Evolutionary conservation across 805 yeast genomes (phyloP), one percentile per base, ranked within the genome.

Genomic region (Blastobotrys mokoenaii): DNA sequence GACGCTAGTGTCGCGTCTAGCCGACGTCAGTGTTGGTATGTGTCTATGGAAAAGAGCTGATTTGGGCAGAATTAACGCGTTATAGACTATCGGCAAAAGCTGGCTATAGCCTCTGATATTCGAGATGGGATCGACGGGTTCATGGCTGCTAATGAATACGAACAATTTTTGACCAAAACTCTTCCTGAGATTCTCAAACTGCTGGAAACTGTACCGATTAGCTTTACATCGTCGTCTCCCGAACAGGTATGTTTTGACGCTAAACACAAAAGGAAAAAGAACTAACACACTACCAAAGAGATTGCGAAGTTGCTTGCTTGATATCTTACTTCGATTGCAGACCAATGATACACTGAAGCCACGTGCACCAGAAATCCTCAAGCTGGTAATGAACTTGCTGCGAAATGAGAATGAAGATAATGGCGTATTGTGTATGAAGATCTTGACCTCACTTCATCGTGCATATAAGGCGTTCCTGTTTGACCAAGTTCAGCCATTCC

Each of bases 401-500:
- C 77, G 74, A 15, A 70, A 67, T 12, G 99, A 94, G 58, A 93
- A 93, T 61, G 99, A 94, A 63, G 97, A 89, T 50, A 93, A 93
- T 61, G 97, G 97, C 42, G 86, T 88, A 1, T 70, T 87, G 43
- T 83, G 95, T 62, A 79, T 93, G 83, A 88, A 86, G 60, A 81
- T 87, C 45, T 72, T 89, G 41, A 86, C 97, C 14, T 76, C 83
- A 27, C 67, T 90, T 40, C 96, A 89, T 67, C 84, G 93, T 61
- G 77, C 89, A 1, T 90, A 84, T 67, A 90, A 86, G 66, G 59
- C 72, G 11, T 68, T 71, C 18, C 66, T 89, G 43, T 69, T 73
- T 14, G 88, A 79, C 14, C 79, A 81, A 53, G 95, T 90, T 2
- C 81, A 76, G 50, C 80, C 82, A 2, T 94, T 93, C 54, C 76